These are phyloP conservation scores for Erodium maritimum DNA, from an alignment of 345 rosid genomes.

Conservation along the genomic window DNA sequence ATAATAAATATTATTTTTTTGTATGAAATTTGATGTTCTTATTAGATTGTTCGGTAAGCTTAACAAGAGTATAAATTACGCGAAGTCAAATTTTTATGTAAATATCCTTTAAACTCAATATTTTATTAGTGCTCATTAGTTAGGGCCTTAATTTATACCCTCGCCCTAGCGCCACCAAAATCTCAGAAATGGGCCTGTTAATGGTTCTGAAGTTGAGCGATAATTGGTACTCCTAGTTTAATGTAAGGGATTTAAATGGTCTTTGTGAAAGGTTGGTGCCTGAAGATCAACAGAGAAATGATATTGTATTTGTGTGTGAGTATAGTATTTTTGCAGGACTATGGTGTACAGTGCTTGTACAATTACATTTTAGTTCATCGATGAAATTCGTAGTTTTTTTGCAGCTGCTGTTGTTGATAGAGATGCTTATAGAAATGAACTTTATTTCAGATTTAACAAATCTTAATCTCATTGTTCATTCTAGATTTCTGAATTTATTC, in stretches of 20 bases:
- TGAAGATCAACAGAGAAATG: no score
- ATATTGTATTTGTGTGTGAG: neutral
- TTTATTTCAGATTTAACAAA: neutral
- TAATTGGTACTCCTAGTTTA: neutral
- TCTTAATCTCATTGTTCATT: neutral
- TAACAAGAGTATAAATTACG: no score
- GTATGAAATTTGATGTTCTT: no score
- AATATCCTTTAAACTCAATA: no score
- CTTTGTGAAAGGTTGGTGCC: neutral
- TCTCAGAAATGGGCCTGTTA: no score
- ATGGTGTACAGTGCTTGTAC: neutral
- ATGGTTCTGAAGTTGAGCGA: neutral
- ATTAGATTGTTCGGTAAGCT: no score
- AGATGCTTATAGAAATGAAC: neutral
- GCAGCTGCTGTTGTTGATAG: neutral
- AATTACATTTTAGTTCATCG: neutral
- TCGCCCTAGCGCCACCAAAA: no score
- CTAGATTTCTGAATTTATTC: neutral
- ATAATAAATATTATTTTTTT: no score
- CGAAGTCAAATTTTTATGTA: no score
- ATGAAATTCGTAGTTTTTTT: neutral
- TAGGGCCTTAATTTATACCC: no score
- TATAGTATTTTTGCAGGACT: neutral
- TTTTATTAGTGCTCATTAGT: no score
- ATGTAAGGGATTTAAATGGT: neutral